Conservation (phyloP, 257 asterid species). For the Thymus quinquecostatus region DNA sequence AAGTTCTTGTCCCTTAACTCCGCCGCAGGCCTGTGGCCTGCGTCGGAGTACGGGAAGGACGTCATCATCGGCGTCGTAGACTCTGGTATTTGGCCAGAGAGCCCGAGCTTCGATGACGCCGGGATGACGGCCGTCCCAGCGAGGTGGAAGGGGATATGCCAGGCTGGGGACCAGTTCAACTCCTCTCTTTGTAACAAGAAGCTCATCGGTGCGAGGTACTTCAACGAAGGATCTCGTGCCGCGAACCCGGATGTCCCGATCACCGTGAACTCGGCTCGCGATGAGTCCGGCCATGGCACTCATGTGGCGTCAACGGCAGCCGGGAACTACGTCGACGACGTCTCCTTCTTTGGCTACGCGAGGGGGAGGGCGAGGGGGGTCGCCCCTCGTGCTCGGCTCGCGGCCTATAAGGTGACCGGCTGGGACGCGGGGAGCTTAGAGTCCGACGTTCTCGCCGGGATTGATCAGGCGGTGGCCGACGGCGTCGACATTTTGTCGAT, state of each 20-base stretch:
- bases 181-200: constrained; percentile 47
- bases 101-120: constrained; percentile 45
- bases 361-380: constrained; percentile 49
- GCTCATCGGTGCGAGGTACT: constrained; percentile 50
- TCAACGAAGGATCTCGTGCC: constrained; percentile 40
- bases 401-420: constrained; percentile 40
- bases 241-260: constrained; percentile 30
- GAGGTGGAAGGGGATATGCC: constrained; percentile 55
- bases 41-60: constrained; percentile 42
- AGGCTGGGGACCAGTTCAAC: constrained; percentile 45
- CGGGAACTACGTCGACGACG: constrained; percentile 44
- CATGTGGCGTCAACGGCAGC: constrained; percentile 50
- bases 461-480: constrained; percentile 57
- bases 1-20: constrained; percentile 40
- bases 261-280: constrained; percentile 44
- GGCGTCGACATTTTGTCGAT: constrained; percentile 51
- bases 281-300: constrained; percentile 49
- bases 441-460: constrained; percentile 53
- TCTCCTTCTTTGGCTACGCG: constrained; percentile 46
- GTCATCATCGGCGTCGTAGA: constrained; percentile 48
- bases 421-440: constrained; percentile 36
- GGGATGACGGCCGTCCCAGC: constrained; percentile 49
- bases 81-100: constrained; percentile 54
- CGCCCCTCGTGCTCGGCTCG: constrained; percentile 48
- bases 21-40: constrained; percentile 44